These are phyloP conservation scores for Vigna unguiculata DNA, from an alignment of 306 rosid genomes.

Conservation along the genomic window DNA sequence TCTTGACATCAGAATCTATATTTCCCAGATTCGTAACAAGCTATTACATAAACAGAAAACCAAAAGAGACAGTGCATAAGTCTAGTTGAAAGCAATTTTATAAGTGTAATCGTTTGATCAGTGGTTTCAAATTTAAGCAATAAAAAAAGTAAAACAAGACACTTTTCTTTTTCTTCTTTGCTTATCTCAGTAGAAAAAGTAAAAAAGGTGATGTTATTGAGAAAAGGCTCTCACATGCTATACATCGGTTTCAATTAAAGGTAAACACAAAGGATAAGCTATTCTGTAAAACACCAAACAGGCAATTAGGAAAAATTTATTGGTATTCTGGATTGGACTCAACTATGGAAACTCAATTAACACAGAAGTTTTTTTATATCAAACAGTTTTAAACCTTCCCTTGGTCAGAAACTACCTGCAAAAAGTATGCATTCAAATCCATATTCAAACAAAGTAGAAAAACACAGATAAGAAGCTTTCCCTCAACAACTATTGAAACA, in stretches of 20 bases:
- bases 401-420: background rate
- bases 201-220: background rate
- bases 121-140: constrained; percentile 28
- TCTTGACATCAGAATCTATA: constrained; percentile 30
- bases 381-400: constrained; percentile 11
- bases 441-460: constrained; percentile 12
- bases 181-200: constrained; percentile 5
- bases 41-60: background rate
- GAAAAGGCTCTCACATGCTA: constrained; percentile 28
- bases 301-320: background rate
- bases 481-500: constrained; percentile 26
- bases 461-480: background rate
- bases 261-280: background rate
- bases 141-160: background rate
- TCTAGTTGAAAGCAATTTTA: background rate
- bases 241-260: background rate
- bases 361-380: background rate
- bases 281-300: constrained; percentile 3
- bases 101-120: background rate
- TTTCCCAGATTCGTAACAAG: constrained; percentile 14
- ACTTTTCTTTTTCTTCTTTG: constrained; percentile 19
- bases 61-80: background rate
- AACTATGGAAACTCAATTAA: constrained; percentile 6
- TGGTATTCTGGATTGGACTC: background rate
- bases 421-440: background rate